Base-by-base conservation (phyloP, 2,329 filamentous ascomycete species). In the Colletotrichum echinochloae region DNA sequence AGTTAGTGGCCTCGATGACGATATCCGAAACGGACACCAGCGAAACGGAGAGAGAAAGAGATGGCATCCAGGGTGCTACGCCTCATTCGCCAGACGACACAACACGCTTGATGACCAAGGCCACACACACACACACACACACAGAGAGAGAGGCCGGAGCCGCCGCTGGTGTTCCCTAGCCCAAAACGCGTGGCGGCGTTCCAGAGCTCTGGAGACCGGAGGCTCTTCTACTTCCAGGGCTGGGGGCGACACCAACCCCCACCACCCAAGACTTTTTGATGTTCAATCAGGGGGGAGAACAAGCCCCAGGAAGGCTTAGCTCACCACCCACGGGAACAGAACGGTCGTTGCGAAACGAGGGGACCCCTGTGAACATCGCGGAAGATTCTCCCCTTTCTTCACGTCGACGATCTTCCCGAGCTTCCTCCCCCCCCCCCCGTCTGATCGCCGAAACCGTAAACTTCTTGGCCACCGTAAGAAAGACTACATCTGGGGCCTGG, bases 371-470 rank as follows among this genome's bases (percentile, higher is more conserved):
- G 60, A 54, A 33, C 48, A 41, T 37, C 60, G n/a, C 26, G 9
- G 9, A 39, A 9, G 46, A 52, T 35, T 33, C 8, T 37, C 35
- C 26, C 46, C 37, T 49, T 52, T 30, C 23, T 20, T 60, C 41
- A 35, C 41, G 1, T 35, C 37, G 57, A 57, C 52, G 67, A 70
- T 70, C 67, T 67, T 14, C 63, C n/a, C 51, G n/a, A 62, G 39
- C 18, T 62, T 59, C 51, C n/a, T n/a, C n/a, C n/a, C n/a, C n/a
- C n/a, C n/a, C n/a, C n/a, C 33, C 41, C 64, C 39, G 67, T 70
- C 67, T 51, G 67, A 70, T 70, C 67, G 57, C 57, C 63, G 63
- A 70, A 70, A 70, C 64, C 64, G 64, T 57, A 62, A 70, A 67
- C 67, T 62, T 70, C 66, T 70, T 70, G 66, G 66, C 66, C 56